These are phyloP conservation scores for Flaveria floridana DNA, from an alignment of 140 eudicot genomes.

Conservation along the genomic window DNA sequence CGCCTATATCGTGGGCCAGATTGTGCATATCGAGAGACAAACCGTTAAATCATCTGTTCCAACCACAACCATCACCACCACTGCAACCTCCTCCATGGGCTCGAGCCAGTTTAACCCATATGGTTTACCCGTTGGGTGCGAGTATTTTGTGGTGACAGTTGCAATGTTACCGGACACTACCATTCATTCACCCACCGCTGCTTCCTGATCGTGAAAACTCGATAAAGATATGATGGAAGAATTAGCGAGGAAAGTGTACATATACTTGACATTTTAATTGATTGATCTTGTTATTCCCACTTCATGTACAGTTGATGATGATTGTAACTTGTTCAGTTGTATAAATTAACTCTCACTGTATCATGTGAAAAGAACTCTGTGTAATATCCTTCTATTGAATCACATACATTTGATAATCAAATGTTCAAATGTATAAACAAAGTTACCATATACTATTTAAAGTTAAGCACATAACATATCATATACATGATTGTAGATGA, in stretches of 20 bases:
- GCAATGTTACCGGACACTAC: constrained; percentile 82
- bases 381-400: constrained; percentile 14
- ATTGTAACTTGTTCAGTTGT: constrained; percentile 27
- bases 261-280: constrained; percentile 26
- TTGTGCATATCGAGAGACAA: constrained; percentile 81
- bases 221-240: constrained; percentile 47
- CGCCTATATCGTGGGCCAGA: constrained; percentile 69
- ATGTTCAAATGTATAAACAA: too few species aligned
- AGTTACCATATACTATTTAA: too few species aligned
- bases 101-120: constrained; percentile 46
- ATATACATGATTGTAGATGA: too few species aligned
- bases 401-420: not conserved
- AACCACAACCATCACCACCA: not conserved
- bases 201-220: constrained; percentile 42
- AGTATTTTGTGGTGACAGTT: constrained; percentile 81
- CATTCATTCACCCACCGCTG: constrained; percentile 39
- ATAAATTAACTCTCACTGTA: constrained; percentile 26
- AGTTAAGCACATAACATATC: too few species aligned
- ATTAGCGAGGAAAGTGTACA: constrained; percentile 33
- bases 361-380: constrained; percentile 36
- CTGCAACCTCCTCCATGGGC: not conserved
- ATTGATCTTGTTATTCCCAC: constrained; percentile 27
- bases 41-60: constrained; percentile 41
- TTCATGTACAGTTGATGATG: constrained; percentile 38
- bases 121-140: constrained; percentile 80